These are phyloP conservation scores for Helichrysum umbraculigerum DNA, from an alignment of 129 eudicot species.

Conservation along the genomic window DNA sequence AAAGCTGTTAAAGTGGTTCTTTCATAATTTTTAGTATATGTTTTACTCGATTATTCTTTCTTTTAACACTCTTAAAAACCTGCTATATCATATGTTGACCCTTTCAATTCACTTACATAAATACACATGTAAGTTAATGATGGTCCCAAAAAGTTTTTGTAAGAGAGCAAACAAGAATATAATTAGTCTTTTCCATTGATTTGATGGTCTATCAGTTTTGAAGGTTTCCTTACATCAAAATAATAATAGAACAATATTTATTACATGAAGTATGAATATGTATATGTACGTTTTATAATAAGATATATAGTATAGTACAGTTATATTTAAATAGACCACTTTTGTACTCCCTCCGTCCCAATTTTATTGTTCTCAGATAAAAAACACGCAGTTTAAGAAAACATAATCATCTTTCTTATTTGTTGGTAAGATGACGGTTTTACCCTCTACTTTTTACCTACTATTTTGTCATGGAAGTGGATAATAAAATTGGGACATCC, in stretches of 20 bases:
- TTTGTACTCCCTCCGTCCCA: too few relatives aligned
- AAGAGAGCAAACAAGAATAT: conserved; percentile 17
- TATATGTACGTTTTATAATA: too few relatives aligned
- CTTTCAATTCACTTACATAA: conserved; percentile 30
- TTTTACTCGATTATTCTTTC: conserved; percentile 32
- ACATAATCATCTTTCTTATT: too few relatives aligned
- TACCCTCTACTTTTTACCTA: too few relatives aligned
- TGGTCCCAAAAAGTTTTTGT: conserved; percentile 32
- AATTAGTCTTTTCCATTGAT: conserved; percentile 27
- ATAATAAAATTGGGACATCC: too few relatives aligned
- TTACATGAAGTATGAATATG: too few relatives aligned
- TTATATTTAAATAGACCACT: neutral
- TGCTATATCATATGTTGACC: conserved; percentile 25
- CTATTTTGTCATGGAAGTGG: too few relatives aligned
- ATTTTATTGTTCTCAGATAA: too few relatives aligned
- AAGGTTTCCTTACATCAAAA: conserved; percentile 8
- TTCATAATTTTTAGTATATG: conserved; percentile 17
- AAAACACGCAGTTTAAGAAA: too few relatives aligned
- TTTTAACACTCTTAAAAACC: conserved; percentile 28
- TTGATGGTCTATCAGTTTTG: conserved; percentile 33
- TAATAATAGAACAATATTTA: too few relatives aligned
- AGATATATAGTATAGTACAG: too few relatives aligned
- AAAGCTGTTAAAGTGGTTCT: conserved; percentile 50
- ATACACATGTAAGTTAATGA: conserved; percentile 31
- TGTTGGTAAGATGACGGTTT: too few relatives aligned